These are phyloP conservation scores for Cercospora janseana DNA, from an alignment of 2,329 filamentous ascomycete species.

Conservation along the genomic window DNA sequence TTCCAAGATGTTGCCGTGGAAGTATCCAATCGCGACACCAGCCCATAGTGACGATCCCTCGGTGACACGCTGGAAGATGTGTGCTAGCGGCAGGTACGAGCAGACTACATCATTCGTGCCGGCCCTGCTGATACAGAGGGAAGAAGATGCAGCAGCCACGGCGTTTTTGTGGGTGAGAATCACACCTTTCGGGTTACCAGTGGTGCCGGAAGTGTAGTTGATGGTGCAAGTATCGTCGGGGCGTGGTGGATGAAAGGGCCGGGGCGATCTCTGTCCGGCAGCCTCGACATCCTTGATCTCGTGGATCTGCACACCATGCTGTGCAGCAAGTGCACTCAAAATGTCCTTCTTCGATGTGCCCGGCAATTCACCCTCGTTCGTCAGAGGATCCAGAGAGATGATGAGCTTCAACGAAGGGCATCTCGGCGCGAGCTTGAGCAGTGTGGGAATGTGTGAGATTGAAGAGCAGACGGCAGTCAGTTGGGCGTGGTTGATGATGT, in stretches of 20 bases:
- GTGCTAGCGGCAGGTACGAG: constrained; percentile 89
- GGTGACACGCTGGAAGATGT: constrained; percentile 84
- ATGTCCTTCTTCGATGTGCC: constrained; percentile 78
- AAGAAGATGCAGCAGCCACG: constrained; percentile 66
- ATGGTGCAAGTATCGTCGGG: constrained; percentile 80
- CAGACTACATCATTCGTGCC: constrained; percentile 64
- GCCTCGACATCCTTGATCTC: constrained; percentile 78
- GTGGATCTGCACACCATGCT: constrained; percentile 74
- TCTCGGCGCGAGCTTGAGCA: constrained; percentile 76
- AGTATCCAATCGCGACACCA: constrained; percentile 80
- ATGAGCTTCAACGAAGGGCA: constrained; percentile 83
- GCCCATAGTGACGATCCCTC: constrained; percentile 73
- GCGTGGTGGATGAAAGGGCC: constrained; percentile 67
- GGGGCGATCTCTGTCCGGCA: constrained; percentile 68
- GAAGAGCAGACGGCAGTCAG: constrained; percentile 74
- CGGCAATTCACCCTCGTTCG: constrained; percentile 67
- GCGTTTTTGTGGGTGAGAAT: constrained; percentile 79
- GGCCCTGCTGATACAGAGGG: constrained; percentile 55
- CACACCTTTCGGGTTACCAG: constrained; percentile 78
- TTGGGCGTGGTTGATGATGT: constrained; percentile 88
- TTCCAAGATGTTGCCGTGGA: constrained; percentile 84
- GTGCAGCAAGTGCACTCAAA: constrained; percentile 69
- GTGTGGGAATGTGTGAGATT: constrained; percentile 73
- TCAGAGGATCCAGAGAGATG: constrained; percentile 78
- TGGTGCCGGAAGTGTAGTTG: constrained; percentile 87